Base-by-base conservation (phyloP, 345 rosid species). In the Toxicodendron radicans region DNA sequence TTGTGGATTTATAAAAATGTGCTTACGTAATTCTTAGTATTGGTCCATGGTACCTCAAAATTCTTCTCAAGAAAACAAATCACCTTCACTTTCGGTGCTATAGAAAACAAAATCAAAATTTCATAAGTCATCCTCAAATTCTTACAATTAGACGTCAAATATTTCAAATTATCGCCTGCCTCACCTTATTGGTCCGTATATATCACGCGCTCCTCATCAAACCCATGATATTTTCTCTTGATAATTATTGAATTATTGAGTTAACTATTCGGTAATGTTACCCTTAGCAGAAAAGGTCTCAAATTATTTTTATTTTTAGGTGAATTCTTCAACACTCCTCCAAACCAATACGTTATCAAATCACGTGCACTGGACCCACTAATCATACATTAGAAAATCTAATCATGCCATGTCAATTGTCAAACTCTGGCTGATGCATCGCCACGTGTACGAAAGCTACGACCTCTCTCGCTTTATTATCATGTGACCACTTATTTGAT, bases 381-480 rank as follows among this genome's bases (percentile, higher is more conserved):
- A 82, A 70, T 78, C 83, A 64, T 73, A 30, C 73, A 61, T 13
- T 18, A 58, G 45, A 66, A 82, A 71, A 70, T 70, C 76, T 76
- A 54, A 54, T 20, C 66, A 54, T 2, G 48, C 21, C 52, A 30
- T 63, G 78, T 45, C 27, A 71, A 63, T 23, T 63, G 78, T 45
- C 27, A 71, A 63, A 1, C 70, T 73, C 38, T 75, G 86, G 87
- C 61, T 63, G 67, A 2, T 46, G 10, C 32, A 0, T 1, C 33
- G 75, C 80, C 82, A 88, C 87, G 77, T 85, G 80, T 58, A 69
- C 24, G 33, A 27, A 57, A 64, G 3, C 51, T 14, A n/a, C 0
- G 12, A 2, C 0, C 16, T 11, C 16, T 24, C 14, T 1, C 49
- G 14, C 33, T 67, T 64, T 49, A n/a, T 41, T 56, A 32, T 64